Evolutionary conservation across 2,329 filamentous ascomycete species (phyloP).

Genomic region (Fusarium napiforme): DNA sequence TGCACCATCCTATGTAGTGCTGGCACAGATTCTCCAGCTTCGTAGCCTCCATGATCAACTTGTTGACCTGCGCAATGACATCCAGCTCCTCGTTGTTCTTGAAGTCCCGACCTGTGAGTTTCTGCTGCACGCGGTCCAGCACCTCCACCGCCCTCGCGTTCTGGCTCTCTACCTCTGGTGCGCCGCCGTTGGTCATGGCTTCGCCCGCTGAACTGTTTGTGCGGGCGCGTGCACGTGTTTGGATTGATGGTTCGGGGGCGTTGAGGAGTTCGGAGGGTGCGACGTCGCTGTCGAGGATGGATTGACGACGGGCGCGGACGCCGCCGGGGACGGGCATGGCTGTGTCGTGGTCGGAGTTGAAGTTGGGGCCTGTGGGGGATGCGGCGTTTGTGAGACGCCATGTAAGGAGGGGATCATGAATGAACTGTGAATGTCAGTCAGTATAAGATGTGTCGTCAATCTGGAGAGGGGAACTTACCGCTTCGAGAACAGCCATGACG

Average conservation of each 20-base stretch:
- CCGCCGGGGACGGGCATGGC: constrained; percentile 60
- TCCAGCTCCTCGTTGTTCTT: constrained; percentile 85
- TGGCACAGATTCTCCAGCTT: constrained; percentile 98
- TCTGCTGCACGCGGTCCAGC: constrained; percentile 90
- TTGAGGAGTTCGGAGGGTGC: constrained; percentile 69
- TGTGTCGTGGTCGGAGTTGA: constrained; percentile 69
- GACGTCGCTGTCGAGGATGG: constrained; percentile 73
- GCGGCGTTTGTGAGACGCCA: constrained; percentile 83
- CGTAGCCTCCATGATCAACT: constrained; percentile 93
- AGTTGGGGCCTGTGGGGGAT: constrained; percentile 74
- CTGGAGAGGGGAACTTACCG: constrained; percentile 70
- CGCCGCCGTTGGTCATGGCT: constrained; percentile 51
- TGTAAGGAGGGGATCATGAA: constrained; percentile 97
- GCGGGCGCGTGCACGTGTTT: constrained; percentile 63
- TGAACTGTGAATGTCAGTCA: constrained; percentile 72
- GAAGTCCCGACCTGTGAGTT: constrained; percentile 94
- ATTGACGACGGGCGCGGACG: constrained; percentile 70
- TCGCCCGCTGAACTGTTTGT: constrained; percentile 67
- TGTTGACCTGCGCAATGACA: constrained; percentile 90
- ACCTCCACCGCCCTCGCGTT: constrained; percentile 95
- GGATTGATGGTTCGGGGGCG: constrained; percentile 57
- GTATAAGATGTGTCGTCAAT: background rate
- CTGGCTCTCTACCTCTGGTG: constrained; percentile 77
- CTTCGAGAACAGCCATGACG: constrained; percentile 97
- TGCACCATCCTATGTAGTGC: constrained; percentile 99